Evolutionary conservation across 345 rosid species (phyloP).

Genomic region (Iberis pinnata): DNA sequence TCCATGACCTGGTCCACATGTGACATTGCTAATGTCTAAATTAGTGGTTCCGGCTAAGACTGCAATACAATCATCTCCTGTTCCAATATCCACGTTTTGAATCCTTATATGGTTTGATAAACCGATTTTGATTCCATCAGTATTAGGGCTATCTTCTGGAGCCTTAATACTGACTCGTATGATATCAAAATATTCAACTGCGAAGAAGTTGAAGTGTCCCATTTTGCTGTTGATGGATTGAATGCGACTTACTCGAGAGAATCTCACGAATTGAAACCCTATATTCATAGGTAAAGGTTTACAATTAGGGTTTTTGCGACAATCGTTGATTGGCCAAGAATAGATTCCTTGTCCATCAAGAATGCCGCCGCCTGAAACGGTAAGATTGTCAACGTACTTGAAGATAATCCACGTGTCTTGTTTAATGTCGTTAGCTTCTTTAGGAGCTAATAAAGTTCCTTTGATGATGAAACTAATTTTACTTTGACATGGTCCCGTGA

Average conservation of each 20-base stretch:
- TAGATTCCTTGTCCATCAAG: conserved; percentile 30
- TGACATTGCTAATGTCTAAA: conserved; percentile 13
- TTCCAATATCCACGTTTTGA: conserved; percentile 4
- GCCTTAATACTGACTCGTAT: conserved; percentile 9
- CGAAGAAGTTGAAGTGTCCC: conserved; percentile 27
- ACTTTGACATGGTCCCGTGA: conserved; percentile 24
- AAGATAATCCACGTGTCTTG: conserved; percentile 26
- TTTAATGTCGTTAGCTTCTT: conserved; percentile 20
- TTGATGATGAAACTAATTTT: conserved; percentile 26
- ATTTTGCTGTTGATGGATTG: conserved; percentile 31
- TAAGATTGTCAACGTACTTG: conserved; percentile 21
- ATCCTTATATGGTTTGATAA: conserved; percentile 2
- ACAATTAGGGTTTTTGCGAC: conserved; percentile 15
- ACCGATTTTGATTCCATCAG: conserved; percentile 33
- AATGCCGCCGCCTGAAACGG: conserved; percentile 25
- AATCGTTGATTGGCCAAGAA: conserved; percentile 20
- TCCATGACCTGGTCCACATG: conserved; percentile 29
- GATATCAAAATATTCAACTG: conserved; percentile 1
- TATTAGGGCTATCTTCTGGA: conserved; percentile 30
- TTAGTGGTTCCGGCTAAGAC: conserved; percentile 15
- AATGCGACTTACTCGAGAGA: conserved; percentile 12
- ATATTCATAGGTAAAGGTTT: conserved; percentile 22
- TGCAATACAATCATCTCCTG: conserved; percentile 29
- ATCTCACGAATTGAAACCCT: conserved; percentile 25
- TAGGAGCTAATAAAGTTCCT: conserved; percentile 30